These are phyloP conservation scores for Linanthus parryae DNA, from an alignment of 148 eudicot genomes.

Conservation along the genomic window DNA sequence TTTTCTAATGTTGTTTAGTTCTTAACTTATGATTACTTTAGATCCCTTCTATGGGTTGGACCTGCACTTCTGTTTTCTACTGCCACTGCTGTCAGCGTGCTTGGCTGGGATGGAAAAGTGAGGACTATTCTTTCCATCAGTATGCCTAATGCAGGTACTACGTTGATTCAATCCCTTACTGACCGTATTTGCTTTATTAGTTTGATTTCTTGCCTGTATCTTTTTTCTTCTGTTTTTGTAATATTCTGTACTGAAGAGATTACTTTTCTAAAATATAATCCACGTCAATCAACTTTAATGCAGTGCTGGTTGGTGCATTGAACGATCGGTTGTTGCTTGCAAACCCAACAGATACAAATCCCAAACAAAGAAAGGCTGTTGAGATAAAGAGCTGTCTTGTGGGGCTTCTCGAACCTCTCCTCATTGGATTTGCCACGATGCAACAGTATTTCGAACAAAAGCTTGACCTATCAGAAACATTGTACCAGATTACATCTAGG, in stretches of 20 bases:
- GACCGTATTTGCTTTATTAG: constrained; percentile 8
- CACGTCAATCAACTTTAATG: constrained; percentile 18
- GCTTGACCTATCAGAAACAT: constrained; percentile 84
- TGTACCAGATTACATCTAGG: constrained; percentile 98
- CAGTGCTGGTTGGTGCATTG: constrained; percentile 90
- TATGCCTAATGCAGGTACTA: constrained; percentile 82
- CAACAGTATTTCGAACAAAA: constrained; percentile 94
- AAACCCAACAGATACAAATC: constrained; percentile 82
- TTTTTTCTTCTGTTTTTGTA: neutral
- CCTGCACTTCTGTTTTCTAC: constrained; percentile 95
- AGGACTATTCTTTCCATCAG: constrained; percentile 76
- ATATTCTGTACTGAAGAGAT: constrained; percentile 1
- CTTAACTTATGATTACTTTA: constrained; percentile 69
- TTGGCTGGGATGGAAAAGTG: constrained; percentile 99
- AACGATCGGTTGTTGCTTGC: constrained; percentile 91
- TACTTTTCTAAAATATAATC: neutral
- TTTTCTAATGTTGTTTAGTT: constrained; percentile 5
- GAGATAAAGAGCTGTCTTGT: constrained; percentile 92
- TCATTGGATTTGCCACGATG: constrained; percentile 93
- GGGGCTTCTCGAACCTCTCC: constrained; percentile 98
- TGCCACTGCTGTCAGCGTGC: constrained; percentile 73
- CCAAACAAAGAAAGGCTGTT: constrained; percentile 76
- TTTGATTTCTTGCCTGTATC: neutral
- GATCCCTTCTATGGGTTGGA: constrained; percentile 98
- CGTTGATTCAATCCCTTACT: neutral